phyloP scores from a whole-genome alignment of 2,329 filamentous ascomycete species.

The Stenocarpella maydis region DNA sequence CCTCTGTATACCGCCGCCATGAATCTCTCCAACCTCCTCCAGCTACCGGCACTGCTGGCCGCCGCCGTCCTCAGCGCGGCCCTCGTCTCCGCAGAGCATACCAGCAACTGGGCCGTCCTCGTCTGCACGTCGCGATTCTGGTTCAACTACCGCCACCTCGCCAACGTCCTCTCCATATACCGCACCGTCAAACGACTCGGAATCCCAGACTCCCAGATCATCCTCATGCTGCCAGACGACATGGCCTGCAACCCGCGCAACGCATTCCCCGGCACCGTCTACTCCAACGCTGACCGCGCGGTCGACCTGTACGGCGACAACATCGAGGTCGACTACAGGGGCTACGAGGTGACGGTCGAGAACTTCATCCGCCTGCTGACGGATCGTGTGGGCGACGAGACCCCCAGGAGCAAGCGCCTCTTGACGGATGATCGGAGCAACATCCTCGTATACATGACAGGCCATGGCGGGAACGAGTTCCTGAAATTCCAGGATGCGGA shows the following conservation, averaged over 20 bases:
- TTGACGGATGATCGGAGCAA: constrained; percentile 96
- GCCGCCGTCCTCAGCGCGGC: constrained; percentile 55
- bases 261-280: constrained; percentile 95
- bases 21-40: constrained; percentile 57
- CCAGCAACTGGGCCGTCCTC: constrained; percentile 99
- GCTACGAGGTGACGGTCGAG: constrained; percentile 98
- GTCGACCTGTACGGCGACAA: constrained; percentile 98
- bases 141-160: constrained; percentile 99
- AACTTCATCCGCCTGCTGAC: constrained; percentile 97
- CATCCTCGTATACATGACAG: constrained; percentile 98
- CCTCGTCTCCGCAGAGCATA: constrained; percentile 75
- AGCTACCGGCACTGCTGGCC: constrained; percentile 57
- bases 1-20: constrained; percentile 46
- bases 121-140: constrained; percentile 98
- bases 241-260: constrained; percentile 99
- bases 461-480: constrained; percentile 97
- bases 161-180: constrained; percentile 97
- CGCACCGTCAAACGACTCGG: constrained; percentile 97
- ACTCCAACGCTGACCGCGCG: constrained; percentile 95
- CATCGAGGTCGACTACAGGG: constrained; percentile 97
- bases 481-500: constrained; percentile 98
- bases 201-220: constrained; percentile 98
- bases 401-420: constrained; percentile 91
- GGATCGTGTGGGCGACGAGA: constrained; percentile 92
- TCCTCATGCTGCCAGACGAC: constrained; percentile 99